Evolutionary conservation across 2,329 filamentous ascomycete genomes (phyloP), one percentile per base, ranked within the genome.

Genomic region (Fusarium floridanum): DNA sequence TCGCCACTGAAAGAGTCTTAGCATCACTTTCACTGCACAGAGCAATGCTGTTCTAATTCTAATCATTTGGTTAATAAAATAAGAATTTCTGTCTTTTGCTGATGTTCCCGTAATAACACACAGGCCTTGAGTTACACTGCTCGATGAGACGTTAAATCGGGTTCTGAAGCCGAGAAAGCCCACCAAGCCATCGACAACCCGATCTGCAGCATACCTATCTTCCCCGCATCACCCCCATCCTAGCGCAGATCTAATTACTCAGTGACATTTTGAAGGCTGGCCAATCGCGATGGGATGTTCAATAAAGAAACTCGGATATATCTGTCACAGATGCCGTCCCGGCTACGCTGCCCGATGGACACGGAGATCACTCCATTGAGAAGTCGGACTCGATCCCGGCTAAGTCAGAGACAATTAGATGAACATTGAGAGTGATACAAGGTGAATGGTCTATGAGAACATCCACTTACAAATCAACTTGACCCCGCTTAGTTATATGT

Each of bases 401-500:
- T 32, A 22, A 20, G 29, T 36, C 6, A 60, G 37, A 20, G n/a
- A 29, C 7, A 43, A 16, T 43, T 7, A 43, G 17, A 43, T 27
- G n/a, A 12, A 10, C 9, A 17, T 20, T 32, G 14, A 10, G 27
- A 43, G 41, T 43, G 37, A 20, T 61, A 3, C 24, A 61, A 17
- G 8, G 37, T 59, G 22, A 37, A 24, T n/a, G 5, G 16, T 9
- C 22, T 8, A 41, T 27, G 37, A 20, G 24, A 20, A 43, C 11
- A 24, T 1, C 17, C 12, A 43, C 57, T 43, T 43, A 61, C n/a
- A 55, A 36, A 39, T 55, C 59, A 61, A 39, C 11, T 14, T 10
- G 29, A 55, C 61, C 61, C 61, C 61, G 45, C 61, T 56, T 39
- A 11, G 9, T 39, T 7, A 10, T 63, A 14, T 63, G 43, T 63